A percentile compares a stretch with the other conserved stretches of the same genome.
phyloP scores from a whole-genome alignment of 108 stramenopile genomes.

The Pseudonitzschia delicatissima region DNA sequence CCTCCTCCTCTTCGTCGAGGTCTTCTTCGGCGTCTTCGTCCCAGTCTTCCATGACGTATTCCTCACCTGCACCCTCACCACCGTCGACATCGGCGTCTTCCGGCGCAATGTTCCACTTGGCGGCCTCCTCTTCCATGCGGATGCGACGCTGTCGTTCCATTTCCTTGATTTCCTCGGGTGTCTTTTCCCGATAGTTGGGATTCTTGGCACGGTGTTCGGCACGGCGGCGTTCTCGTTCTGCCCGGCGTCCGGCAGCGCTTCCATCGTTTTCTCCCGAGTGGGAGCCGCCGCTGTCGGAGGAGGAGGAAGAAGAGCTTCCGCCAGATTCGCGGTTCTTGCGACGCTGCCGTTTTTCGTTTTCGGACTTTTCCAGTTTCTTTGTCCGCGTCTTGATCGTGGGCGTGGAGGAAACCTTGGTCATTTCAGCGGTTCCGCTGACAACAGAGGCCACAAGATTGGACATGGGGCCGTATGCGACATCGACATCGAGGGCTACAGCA shows the following conservation, averaged over 20 bases:
- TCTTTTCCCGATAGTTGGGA: slow-evolving; percentile 66
- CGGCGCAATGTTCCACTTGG: slow-evolving; percentile 79
- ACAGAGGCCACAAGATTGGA: slow-evolving; percentile 53
- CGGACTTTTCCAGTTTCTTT: slow-evolving; percentile 76
- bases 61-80: slow-evolving; percentile 27
- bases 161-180: slow-evolving; percentile 84
- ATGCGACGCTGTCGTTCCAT: slow-evolving; percentile 74
- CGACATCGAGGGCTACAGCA: slow-evolving; percentile 40
- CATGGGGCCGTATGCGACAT: slow-evolving; percentile 67
- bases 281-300: slow-evolving; percentile 9
- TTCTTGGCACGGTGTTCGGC: slow-evolving; percentile 65
- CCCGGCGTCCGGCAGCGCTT: slow-evolving; percentile 60
- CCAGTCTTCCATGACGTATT: slow-evolving; percentile 32
- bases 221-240: slow-evolving; percentile 80
- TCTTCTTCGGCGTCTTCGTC: slow-evolving; percentile 37
- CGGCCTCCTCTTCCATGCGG: slow-evolving; percentile 80
- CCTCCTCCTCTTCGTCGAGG: slow-evolving; percentile 33
- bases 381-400: slow-evolving; percentile 81
- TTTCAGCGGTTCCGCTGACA: slow-evolving; percentile 33
- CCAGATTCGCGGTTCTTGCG: slow-evolving; percentile 38
- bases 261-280: slow-evolving; percentile 63
- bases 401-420: slow-evolving; percentile 52
- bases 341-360: slow-evolving; percentile 73
- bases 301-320: neutral
- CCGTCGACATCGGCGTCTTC: slow-evolving; percentile 58